phyloP scores from a whole-genome alignment of 1,284 basidiomycete genomes.

The Phellinidium pouzarii region DNA sequence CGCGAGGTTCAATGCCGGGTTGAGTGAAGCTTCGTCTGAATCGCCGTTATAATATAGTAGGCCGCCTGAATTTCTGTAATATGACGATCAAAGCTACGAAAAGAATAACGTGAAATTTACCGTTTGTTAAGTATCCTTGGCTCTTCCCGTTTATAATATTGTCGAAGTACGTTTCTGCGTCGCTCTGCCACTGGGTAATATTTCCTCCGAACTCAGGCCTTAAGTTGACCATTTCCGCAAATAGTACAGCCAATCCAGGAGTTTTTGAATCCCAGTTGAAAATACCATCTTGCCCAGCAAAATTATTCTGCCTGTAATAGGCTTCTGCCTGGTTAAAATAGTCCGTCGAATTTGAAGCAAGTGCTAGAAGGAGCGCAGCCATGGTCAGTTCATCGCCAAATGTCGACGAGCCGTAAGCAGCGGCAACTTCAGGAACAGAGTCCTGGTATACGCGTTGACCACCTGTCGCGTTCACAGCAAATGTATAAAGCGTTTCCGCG shows the following conservation, averaged over 20 bases:
- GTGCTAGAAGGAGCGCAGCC: slow-evolving; percentile 71
- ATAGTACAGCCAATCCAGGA: slow-evolving; percentile 71
- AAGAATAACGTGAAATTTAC: slow-evolving; percentile 30
- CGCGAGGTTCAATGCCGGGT: slow-evolving; percentile 81
- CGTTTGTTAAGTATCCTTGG: slow-evolving; percentile 46
- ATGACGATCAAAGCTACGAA: slow-evolving; percentile 5
- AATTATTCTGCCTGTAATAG: slow-evolving; percentile 53
- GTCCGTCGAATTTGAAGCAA: slow-evolving; percentile 57
- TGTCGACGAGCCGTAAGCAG: slow-evolving; percentile 68
- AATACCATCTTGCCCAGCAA: slow-evolving; percentile 48
- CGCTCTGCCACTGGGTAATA: slow-evolving; percentile 58
- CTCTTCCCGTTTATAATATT: slow-evolving; percentile 53
- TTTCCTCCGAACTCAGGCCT: slow-evolving; percentile 45
- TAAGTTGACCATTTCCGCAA: slow-evolving; percentile 56
- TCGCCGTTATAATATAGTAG: slow-evolving; percentile 76
- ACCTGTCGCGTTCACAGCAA: slow-evolving; percentile 59
- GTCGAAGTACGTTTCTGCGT: slow-evolving; percentile 77
- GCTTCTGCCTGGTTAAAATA: slow-evolving; percentile 61
- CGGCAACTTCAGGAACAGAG: slow-evolving; percentile 55
- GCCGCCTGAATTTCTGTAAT: slow-evolving; percentile 46
- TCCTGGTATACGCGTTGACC: slow-evolving; percentile 54
- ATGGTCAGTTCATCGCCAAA: slow-evolving; percentile 67
- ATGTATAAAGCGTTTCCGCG: slow-evolving; percentile 66
- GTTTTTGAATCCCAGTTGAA: slow-evolving; percentile 90
- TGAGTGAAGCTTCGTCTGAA: slow-evolving; percentile 72